Evolutionary conservation across 495 filamentous ascomycete species (phyloP), one percentile per base, ranked within the genome.

Genomic region (Aspergillus nidulans): DNA sequence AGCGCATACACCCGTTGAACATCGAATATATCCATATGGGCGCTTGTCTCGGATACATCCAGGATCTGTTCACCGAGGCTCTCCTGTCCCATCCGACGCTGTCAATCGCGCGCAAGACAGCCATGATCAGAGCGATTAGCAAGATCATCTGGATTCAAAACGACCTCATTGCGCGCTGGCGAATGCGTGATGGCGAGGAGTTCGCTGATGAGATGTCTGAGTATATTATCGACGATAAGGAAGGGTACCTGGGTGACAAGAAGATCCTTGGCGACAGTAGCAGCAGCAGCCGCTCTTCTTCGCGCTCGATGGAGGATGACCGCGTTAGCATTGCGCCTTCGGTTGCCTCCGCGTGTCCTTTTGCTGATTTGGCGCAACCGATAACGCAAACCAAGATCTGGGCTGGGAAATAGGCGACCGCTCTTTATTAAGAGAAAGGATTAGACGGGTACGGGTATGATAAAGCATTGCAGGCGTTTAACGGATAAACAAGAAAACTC

Each of bases 11-110:
- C 49, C 78, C 83, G 0, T 73, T 91, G 19, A 87, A 88, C 66
- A 74, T 91, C 56, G 87, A 91, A 69, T 90, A 88, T 62, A 77
- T 90, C 32, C 87, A 91, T 68, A 84, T 90, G 46, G 82, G 85
- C 34, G 84, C 76, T 20, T 80, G 75, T 28, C 78, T 90, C 1
- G 81, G 80, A 0, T 87, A 83, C 60, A 85, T 91, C 56, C 83
- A 88, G 63, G 86, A 90, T 20, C 79, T 88, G n/a, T 76, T 90
- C 53, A 82, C 75, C 39, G 86, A 90, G 62, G 88, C 87, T 12
- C 80, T 91, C 45, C 73, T 91, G 39, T 87, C 83, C 0, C 85
- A 88, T 57, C 85, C 86, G 0, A 76, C 79, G 0, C 69, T 90
- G 19, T 73, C 75, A 7, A 69, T 87, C 30, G 75, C 75, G 19